Percentiles rank a stretch among this genome's conserved stretches.
Conservation (phyloP, 306 rosid species). For the Gastrolobium villosum region DNA sequence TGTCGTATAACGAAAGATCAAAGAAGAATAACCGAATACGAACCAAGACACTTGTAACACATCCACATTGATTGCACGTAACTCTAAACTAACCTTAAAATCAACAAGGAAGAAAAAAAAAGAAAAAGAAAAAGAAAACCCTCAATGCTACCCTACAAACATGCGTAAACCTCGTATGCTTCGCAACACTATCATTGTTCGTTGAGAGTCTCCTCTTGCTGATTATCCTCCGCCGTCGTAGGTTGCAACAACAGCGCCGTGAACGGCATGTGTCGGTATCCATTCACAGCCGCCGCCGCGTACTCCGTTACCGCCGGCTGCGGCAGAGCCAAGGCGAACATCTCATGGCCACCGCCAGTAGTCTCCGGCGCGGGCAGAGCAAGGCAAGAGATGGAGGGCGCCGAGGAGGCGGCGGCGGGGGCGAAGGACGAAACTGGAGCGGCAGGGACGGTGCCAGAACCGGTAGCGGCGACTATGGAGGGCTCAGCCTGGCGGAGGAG, state of each 20-base stretch:
- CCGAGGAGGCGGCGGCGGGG: conserved; percentile 40
- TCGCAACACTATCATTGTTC: conserved; percentile 51
- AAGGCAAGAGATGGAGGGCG: conserved; percentile 55
- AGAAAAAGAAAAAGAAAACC: background rate
- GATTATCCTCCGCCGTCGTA: conserved; percentile 59
- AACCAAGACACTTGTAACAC: conserved; percentile 24
- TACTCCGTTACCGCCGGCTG: conserved; percentile 68
- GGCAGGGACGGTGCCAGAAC: conserved; percentile 76
- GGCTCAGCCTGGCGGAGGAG: conserved; percentile 91
- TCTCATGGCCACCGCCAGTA: conserved; percentile 49
- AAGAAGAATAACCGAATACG: background rate
- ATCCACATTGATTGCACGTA: conserved; percentile 13
- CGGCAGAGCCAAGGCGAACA: conserved; percentile 57
- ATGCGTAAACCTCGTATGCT: background rate
- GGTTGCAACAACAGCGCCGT: conserved; percentile 86
- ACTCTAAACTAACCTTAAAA: conserved; percentile 33
- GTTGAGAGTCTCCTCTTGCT: conserved; percentile 59
- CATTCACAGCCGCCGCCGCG: conserved; percentile 44
- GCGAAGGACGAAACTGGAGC: conserved; percentile 58
- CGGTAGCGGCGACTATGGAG: conserved; percentile 86
- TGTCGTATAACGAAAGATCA: background rate
- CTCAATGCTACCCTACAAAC: conserved; percentile 3
- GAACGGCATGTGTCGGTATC: conserved; percentile 83
- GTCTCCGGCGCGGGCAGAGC: conserved; percentile 49
- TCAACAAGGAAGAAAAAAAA: background rate